phyloP scores from a whole-genome alignment of 495 filamentous ascomycete species.

The Neurospora discreta region DNA sequence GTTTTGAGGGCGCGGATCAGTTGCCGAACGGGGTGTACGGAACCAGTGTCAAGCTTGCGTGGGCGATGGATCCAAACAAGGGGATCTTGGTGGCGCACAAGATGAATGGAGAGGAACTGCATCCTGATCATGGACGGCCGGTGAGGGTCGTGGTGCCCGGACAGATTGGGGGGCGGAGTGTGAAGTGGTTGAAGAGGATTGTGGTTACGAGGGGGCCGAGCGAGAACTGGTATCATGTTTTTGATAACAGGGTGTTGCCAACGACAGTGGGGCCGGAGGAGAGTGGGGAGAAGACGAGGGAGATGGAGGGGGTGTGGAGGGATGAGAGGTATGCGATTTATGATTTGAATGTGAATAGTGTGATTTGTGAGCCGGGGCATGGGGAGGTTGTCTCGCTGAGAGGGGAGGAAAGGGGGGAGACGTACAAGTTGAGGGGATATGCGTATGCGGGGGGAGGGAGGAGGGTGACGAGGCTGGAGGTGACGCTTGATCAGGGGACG shows the following conservation, averaged over 20 bases:
- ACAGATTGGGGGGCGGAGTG: constrained; percentile 87
- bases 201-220: constrained; percentile 70
- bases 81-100: constrained; percentile 85
- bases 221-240: constrained; percentile 95
- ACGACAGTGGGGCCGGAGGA: constrained; percentile 81
- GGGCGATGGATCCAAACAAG: constrained; percentile 74
- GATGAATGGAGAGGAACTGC: constrained; percentile 83
- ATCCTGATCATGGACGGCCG: constrained; percentile 83
- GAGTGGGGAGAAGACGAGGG: constrained; percentile 57
- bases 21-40: constrained; percentile 87
- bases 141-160: constrained; percentile 79
- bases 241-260: constrained; percentile 86
- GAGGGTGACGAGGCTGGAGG: constrained; percentile 70
- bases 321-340: constrained; percentile 95
- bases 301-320: constrained; percentile 68
- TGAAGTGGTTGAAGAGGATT: constrained; percentile 88
- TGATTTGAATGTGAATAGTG: constrained; percentile 83
- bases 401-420: constrained; percentile 17
- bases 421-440: constrained; percentile 67
- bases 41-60: constrained; percentile 73
- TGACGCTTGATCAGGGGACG: constrained; percentile 76
- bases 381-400: constrained; percentile 54
- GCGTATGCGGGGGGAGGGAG: constrained; percentile 88
- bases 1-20: constrained; percentile 88
- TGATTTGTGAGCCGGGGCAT: constrained; percentile 70